Evolutionary conservation across 2,329 filamentous ascomycete species (phyloP), one percentile per base, ranked within the genome.

Genomic region (Penicillium sp.): DNA sequence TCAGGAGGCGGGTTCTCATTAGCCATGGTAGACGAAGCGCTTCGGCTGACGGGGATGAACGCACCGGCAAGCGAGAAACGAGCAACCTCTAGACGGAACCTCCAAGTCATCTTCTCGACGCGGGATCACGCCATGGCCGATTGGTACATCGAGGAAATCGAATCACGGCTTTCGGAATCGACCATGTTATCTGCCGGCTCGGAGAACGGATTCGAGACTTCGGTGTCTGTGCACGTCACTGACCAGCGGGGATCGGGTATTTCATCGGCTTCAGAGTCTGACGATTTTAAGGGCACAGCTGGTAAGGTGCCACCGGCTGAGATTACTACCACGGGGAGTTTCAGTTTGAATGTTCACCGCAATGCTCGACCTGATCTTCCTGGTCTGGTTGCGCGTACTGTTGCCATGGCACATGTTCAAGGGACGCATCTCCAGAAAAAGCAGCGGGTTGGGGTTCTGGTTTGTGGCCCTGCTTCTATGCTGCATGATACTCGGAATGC

Each of bases 1-100:
- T 82, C 83, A 0, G 84, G 84, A 1, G 81, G 80, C 3, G 81
- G 81, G 0, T 83, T 81, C 69, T 76, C 77, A 3, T 66, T 86
- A 1, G 77, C 79, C 0, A 73, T 85, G 25, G 73, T 84, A 8
- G 79, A 82, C 64, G 74, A 79, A 39, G 71, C 69, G 17, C 57
- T 76, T 2, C 59, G 64, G 8, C 31, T 66, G 12, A 61, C 58
- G 2, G 49, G 50, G 1, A 48, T 58, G 5, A 31, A 52, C 3
- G 23, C 48, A 7, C 27, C 49, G 29, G 49, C 57, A n/a, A 35
- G 41, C 43, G 35, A 53, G 15, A 49, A 58, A 33, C 51, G 47
- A 19, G 7, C 17, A 29, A 12, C 12, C 12, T 45, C 41, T 21
- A 57, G 59, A 1, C 57, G 57, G 6, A 60, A 59, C 19, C 53